Evolutionary conservation across 345 rosid species (phyloP).

Genomic region (Acer yangbiense): DNA sequence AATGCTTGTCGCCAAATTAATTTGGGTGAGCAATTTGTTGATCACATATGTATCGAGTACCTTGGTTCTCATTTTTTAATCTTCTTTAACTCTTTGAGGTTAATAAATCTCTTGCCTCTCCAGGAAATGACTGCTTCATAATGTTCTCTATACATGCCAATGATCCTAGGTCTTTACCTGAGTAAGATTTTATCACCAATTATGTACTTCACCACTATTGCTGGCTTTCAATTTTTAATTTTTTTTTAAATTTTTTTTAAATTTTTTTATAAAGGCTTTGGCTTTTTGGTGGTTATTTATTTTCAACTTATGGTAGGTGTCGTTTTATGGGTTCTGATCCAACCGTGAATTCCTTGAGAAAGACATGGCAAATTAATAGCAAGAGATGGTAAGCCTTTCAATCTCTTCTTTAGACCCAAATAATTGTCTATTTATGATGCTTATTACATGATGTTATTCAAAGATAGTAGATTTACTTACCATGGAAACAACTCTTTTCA

Average conservation of each 20-base stretch:
- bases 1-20: constrained; percentile 43
- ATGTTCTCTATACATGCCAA: constrained; percentile 41
- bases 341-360: constrained; percentile 41
- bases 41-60: neutral
- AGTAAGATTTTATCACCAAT: constrained; percentile 48
- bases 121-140: constrained; percentile 67
- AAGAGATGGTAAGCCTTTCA: constrained; percentile 48
- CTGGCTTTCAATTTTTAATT: neutral
- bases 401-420: constrained; percentile 9
- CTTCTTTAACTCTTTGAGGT: neutral
- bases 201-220: constrained; percentile 5
- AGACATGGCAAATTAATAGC: constrained; percentile 61
- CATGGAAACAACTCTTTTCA: neutral
- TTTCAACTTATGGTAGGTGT: constrained; percentile 45
- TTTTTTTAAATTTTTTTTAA: no score
- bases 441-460: neutral
- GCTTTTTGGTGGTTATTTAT: constrained; percentile 18
- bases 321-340: constrained; percentile 60
- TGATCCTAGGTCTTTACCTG: constrained; percentile 72
- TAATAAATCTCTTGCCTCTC: constrained; percentile 7
- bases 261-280: neutral
- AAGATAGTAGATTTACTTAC: neutral
- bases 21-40: constrained; percentile 45
- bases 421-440: constrained; percentile 8
- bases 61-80: neutral